phyloP scores from a whole-genome alignment of 495 filamentous ascomycete genomes.

The Aspergillus cristatus region DNA sequence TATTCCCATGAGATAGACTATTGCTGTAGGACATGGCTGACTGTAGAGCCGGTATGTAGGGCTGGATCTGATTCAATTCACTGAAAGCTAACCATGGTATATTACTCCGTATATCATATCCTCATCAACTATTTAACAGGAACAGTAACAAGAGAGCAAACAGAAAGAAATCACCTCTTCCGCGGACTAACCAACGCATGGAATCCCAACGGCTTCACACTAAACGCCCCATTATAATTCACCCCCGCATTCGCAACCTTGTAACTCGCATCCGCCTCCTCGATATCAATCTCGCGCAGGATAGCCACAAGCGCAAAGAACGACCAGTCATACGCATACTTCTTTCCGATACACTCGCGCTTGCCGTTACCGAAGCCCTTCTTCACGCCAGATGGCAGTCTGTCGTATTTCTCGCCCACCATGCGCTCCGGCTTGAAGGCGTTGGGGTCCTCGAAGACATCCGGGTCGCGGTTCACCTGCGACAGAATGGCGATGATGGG shows the following conservation, averaged over 20 bases:
- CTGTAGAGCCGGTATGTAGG: too few species aligned
- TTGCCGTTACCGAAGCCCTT: constrained; percentile 65
- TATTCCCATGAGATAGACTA: too few species aligned
- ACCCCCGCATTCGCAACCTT: constrained; percentile 12
- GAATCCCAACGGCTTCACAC: constrained; percentile 18
- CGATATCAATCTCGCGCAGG: constrained; percentile 32
- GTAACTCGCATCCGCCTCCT: constrained; percentile 36
- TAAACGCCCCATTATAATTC: constrained; percentile 32
- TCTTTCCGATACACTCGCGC: constrained; percentile 54
- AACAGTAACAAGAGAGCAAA: too few species aligned
- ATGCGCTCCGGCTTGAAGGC: constrained; percentile 62
- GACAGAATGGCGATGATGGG: constrained; percentile 54
- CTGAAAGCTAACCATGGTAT: too few species aligned
- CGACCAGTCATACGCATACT: constrained; percentile 57
- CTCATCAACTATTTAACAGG: too few species aligned
- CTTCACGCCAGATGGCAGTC: constrained; percentile 49
- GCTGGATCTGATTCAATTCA: too few species aligned
- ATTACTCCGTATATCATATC: too few species aligned
- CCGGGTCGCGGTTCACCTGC: constrained; percentile 59
- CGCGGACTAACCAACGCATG: too few species aligned
- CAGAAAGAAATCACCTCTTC: too few species aligned
- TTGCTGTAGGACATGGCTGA: too few species aligned
- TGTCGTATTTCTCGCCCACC: constrained; percentile 54
- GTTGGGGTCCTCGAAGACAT: constrained; percentile 55
- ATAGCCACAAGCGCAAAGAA: constrained; percentile 31